Evolutionary conservation across 2,329 filamentous ascomycete species (phyloP), one percentile per base, ranked within the genome.

Genomic region (Escovopsis sp.): DNA sequence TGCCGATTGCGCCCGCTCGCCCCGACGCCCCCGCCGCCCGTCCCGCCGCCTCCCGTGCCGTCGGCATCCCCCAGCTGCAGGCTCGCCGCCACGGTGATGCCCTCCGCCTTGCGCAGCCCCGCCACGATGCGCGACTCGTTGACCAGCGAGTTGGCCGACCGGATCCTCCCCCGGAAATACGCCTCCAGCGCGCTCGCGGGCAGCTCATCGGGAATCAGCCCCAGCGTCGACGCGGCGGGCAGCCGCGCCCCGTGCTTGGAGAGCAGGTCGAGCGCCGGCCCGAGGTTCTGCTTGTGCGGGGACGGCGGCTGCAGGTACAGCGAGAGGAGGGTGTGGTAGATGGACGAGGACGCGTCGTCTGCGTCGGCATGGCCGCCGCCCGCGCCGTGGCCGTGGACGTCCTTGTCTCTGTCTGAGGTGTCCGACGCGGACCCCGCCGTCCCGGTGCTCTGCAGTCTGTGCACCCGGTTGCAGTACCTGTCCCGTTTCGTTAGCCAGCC

Each of bases 111-210:
- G 31, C 84, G 70, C 45, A 98, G 60, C 2, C 76, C 76, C 3
- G 79, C 73, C 3, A 86, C 72, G 19, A 98, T 76, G 19, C 82
- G 74, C 23, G 79, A 75, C 55, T 90, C 79, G 46, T 87, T 88
- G 40, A 90, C 69, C 1, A 82, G 68, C 17, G 77, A 82, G 48
- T 86, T 94, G 35, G 85, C 85, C 10, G 79, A 76, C 15, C 90
- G 77, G 48, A 96, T 94, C 16, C 88, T 78, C 10, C 87, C 86
- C 27, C 78, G 75, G 65, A 98, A 96, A 58, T 98, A 98, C 12
- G 79, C 79, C 49, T 87, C 82, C 0, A 98, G 71, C 38, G 90
- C 73, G 27, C 70, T 65, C 7, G 96, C 74, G 0, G 85, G 79
- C 7, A 96, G 71, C 4, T 72, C 66, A 40, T 84, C 72, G 0